These are phyloP conservation scores for Polygonum maritimum DNA, from an alignment of 148 eudicot genomes.

Conservation along the genomic window DNA sequence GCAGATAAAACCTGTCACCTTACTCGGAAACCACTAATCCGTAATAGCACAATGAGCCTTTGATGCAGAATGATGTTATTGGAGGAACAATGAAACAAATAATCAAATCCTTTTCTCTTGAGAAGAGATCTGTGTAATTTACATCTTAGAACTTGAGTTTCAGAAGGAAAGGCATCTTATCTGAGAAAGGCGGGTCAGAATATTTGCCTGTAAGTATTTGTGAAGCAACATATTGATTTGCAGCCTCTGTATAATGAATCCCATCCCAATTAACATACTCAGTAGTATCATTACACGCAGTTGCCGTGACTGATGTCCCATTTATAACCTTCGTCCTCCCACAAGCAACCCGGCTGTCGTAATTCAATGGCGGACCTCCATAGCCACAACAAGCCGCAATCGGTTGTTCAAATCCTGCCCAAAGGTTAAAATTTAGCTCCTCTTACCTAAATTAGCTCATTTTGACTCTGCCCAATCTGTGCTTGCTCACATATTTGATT, in stretches of 20 bases:
- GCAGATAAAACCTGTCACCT: background rate
- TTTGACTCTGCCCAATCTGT: too few relatives aligned
- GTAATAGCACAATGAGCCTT: too few relatives aligned
- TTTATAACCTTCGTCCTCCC: constrained; percentile 62
- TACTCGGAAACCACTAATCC: too few relatives aligned
- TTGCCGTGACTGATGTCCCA: constrained; percentile 60
- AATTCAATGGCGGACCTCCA: constrained; percentile 85
- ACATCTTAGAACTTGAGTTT: constrained; percentile 34
- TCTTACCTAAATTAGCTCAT: background rate
- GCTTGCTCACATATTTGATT: background rate
- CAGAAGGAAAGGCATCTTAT: constrained; percentile 49
- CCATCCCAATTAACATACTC: constrained; percentile 68
- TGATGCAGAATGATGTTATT: background rate
- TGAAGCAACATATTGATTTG: constrained; percentile 50
- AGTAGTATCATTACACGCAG: constrained; percentile 50
- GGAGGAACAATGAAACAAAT: constrained; percentile 12
- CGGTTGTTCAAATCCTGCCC: constrained; percentile 81
- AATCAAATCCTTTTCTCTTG: constrained; percentile 10
- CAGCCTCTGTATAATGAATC: constrained; percentile 67
- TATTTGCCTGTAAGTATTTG: constrained; percentile 59
- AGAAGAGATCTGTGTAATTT: constrained; percentile 10
- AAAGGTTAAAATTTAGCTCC: background rate
- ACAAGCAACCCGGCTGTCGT: constrained; percentile 49
- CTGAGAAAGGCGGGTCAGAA: constrained; percentile 54
- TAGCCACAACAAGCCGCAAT: constrained; percentile 81